Evolutionary conservation across 495 filamentous ascomycete genomes (phyloP).

Genomic region (Penicillium maclennaniae): DNA sequence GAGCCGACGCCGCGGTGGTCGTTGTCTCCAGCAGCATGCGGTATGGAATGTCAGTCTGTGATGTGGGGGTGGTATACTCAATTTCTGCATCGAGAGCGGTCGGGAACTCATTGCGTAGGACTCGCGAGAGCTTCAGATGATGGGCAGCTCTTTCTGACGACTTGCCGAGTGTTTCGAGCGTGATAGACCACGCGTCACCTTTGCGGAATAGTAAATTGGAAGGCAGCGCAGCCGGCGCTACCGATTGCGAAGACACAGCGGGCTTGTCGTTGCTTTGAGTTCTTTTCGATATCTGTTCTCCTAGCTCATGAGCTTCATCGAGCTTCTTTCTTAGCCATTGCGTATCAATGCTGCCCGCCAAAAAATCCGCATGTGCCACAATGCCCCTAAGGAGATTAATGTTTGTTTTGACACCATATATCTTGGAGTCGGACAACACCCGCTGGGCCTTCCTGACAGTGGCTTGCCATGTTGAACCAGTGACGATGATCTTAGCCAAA

Average conservation of each 20-base stretch:
- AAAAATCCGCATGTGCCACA: slow-evolving; percentile 45
- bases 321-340: slow-evolving; percentile 55
- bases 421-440: slow-evolving; percentile 49
- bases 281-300: slow-evolving; percentile 20
- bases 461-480: slow-evolving; percentile 48
- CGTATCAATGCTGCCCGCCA: slow-evolving; percentile 44
- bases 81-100: slow-evolving; percentile 50
- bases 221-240: slow-evolving; percentile 13
- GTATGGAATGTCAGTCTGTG: slow-evolving; percentile 31
- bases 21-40: slow-evolving; percentile 45
- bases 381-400: slow-evolving; percentile 51
- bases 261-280: neutral
- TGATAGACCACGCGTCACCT: slow-evolving; percentile 55
- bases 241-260: slow-evolving; percentile 4
- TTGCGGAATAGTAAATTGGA: slow-evolving; percentile 48
- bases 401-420: slow-evolving; percentile 55
- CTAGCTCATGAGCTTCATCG: slow-evolving; percentile 32
- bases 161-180: slow-evolving; percentile 33
- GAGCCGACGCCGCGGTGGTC: slow-evolving; percentile 44
- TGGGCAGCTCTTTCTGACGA: slow-evolving; percentile 20
- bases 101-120: slow-evolving; percentile 58
- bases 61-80: slow-evolving; percentile 45
- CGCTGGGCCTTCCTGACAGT: slow-evolving; percentile 49
- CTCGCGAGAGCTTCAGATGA: slow-evolving; percentile 50
- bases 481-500: slow-evolving; percentile 60